These are phyloP conservation scores for Coniochaeta sp. DNA, from an alignment of 2,329 filamentous ascomycete species.

Conservation along the genomic window DNA sequence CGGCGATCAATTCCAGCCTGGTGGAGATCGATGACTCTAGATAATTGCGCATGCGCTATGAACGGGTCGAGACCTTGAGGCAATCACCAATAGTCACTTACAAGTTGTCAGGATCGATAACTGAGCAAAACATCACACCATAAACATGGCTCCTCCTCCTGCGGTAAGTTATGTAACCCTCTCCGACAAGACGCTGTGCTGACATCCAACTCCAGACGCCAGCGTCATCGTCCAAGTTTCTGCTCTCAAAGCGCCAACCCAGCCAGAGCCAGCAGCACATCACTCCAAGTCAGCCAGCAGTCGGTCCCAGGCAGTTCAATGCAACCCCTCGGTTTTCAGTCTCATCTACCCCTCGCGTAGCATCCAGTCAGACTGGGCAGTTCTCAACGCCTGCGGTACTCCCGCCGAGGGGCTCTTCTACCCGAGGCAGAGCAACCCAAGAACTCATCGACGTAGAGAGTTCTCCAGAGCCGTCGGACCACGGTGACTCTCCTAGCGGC, in stretches of 20 bases:
- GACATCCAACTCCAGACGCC: slow-evolving; percentile 12
- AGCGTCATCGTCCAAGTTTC: slow-evolving; percentile 16
- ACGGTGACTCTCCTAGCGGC: not conserved
- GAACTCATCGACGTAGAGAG: slow-evolving; percentile 14
- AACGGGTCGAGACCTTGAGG: not conserved
- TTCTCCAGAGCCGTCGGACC: slow-evolving; percentile 10
- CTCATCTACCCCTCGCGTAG: slow-evolving; percentile 9
- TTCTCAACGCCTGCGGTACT: slow-evolving; percentile 8
- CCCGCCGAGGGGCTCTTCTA: not conserved
- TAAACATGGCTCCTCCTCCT: slow-evolving; percentile 8
- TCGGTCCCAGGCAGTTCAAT: slow-evolving; percentile 11
- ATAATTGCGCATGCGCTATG: not conserved
- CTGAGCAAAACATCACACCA: not conserved
- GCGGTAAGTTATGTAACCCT: slow-evolving; percentile 5
- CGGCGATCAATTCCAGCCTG: not conserved
- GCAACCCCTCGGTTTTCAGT: slow-evolving; percentile 17
- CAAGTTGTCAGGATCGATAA: not conserved
- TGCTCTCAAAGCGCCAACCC: slow-evolving; percentile 13
- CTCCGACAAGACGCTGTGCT: not conserved
- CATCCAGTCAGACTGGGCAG: slow-evolving; percentile 7
- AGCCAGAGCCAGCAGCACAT: slow-evolving; percentile 8
- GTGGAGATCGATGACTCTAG: not conserved
- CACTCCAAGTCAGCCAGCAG: slow-evolving; percentile 4
- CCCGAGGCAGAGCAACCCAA: slow-evolving; percentile 10
- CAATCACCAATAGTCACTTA: not conserved